These are phyloP conservation scores for Przewalskia tangutica DNA, from an alignment of 257 asterid species.

Conservation along the genomic window DNA sequence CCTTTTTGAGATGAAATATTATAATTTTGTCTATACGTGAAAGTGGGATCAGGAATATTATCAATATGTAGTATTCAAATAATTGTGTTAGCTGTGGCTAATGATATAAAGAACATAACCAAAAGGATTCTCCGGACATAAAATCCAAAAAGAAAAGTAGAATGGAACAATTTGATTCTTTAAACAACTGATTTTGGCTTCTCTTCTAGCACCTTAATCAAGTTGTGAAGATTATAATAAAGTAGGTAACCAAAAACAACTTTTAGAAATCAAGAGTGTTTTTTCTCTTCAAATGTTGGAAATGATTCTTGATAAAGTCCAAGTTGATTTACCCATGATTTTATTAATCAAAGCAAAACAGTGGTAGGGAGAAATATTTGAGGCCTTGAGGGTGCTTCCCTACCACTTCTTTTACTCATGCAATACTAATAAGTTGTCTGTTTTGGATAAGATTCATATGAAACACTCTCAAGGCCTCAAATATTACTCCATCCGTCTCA, in stretches of 20 bases:
- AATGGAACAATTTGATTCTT: not conserved
- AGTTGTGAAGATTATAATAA: not conserved
- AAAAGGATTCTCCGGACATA: not conserved
- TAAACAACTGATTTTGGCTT: not conserved
- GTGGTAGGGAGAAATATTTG: too few relatives aligned
- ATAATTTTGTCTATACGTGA: not conserved
- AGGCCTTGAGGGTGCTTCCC: too few relatives aligned
- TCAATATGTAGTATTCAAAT: not conserved
- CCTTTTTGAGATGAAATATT: not conserved
- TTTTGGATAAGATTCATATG: not conserved
- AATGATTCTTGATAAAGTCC: conserved; percentile 1
- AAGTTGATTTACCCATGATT: not conserved
- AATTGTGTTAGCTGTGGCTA: not conserved
- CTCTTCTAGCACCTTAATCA: not conserved
- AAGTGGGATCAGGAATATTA: not conserved
- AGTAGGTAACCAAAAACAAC: not conserved
- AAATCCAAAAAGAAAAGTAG: not conserved
- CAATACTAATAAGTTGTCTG: not conserved
- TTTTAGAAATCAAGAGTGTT: not conserved
- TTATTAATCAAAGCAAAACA: not conserved
- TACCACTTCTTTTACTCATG: too few relatives aligned
- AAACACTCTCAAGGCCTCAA: too few relatives aligned
- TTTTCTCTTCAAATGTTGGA: not conserved
- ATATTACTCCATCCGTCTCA: too few relatives aligned
- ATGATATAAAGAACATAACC: not conserved